Percentiles rank a stretch among this genome's conserved stretches.
Evolutionary conservation across 2,329 filamentous ascomycete species (phyloP).

Genomic region (Cordyceps militaris): DNA sequence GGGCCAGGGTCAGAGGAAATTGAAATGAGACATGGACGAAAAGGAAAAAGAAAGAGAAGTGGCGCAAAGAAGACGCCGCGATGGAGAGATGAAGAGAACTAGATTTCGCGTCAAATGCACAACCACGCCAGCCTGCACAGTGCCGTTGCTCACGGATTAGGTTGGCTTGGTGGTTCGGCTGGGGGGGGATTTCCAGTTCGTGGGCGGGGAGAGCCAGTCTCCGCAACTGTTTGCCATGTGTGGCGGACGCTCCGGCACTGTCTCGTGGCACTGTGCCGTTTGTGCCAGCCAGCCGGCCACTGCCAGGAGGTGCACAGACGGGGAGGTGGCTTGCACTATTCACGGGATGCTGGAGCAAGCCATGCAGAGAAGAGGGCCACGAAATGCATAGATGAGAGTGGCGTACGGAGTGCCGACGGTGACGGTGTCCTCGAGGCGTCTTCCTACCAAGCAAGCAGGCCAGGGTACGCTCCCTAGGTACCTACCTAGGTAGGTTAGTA

Average conservation of each 20-base stretch:
- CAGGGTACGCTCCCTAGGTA: too few relatives aligned
- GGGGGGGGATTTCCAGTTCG: neutral
- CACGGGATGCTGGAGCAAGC: neutral
- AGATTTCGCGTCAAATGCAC: neutral
- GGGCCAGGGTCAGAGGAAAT: constrained; percentile 1
- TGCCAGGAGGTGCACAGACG: neutral
- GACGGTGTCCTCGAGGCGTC: too few relatives aligned
- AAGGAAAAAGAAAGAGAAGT: neutral
- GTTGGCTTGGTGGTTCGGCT: neutral
- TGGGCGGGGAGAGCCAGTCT: constrained; percentile 6
- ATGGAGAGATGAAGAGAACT: neutral
- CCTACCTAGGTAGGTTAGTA: too few relatives aligned
- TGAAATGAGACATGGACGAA: constrained; percentile 6
- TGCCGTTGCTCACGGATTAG: too few relatives aligned
- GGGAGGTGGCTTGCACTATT: neutral
- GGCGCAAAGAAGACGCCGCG: neutral
- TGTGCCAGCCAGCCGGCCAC: neutral
- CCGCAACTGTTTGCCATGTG: constrained; percentile 12
- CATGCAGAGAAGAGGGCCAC: neutral
- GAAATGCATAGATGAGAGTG: neutral
- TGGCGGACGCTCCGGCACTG: neutral
- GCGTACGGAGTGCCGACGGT: too few relatives aligned
- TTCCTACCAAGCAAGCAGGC: too few relatives aligned
- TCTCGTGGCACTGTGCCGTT: neutral
- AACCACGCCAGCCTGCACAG: constrained; percentile 2